Base-by-base conservation (phyloP, 1,284 basidiomycete genomes). In the Heimioporus retisporus region DNA sequence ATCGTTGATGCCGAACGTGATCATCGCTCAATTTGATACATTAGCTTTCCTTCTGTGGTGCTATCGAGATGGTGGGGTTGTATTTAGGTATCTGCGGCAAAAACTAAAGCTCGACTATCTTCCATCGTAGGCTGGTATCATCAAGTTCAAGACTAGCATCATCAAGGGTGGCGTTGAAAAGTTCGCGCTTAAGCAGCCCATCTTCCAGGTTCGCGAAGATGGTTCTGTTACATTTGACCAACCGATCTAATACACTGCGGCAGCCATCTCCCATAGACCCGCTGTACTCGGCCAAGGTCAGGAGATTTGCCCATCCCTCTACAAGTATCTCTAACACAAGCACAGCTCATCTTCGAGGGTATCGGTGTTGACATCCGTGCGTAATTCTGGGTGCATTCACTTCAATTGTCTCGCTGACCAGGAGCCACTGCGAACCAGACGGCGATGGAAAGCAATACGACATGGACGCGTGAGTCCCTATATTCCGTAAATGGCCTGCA, bases 131-230 rank as follows among this genome's bases (percentile, higher is more conserved):
- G 91, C 92, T 3, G 93, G 93, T 16, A 88, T 92, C 65, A 87
- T 93, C 69, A 94, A 92, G 8, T 88, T 95, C 73, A 90, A 84
- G 62, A 89, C 89, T 23, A 90, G 87, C 75, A 85, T 95, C 67
- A 91, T 95, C 81, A 94, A 93, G 73, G 88, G 86, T 21, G 93
- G 93, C 5, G 80, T 94, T 4, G 88, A 91, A 77, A 92, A 92
- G 72, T 92, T 94, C 70, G 90, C 87, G 1, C 76, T 94, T 71
- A 92, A 87, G 77, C 88, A 93, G 71, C 93, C 93, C 0, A 93
- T 94, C 69, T 94, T 93, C 80, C 70, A 92, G 73, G 89, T 90
- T 64, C 35, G 81, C 61, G 7, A 53, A 4, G 25, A 31, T 16
- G 5, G 6, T 6, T 19, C 16, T 31, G 25, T 25, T 25, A 53